Conservation (phyloP, 331 rosid genomes). For the Rhamnella rubrinervis region DNA sequence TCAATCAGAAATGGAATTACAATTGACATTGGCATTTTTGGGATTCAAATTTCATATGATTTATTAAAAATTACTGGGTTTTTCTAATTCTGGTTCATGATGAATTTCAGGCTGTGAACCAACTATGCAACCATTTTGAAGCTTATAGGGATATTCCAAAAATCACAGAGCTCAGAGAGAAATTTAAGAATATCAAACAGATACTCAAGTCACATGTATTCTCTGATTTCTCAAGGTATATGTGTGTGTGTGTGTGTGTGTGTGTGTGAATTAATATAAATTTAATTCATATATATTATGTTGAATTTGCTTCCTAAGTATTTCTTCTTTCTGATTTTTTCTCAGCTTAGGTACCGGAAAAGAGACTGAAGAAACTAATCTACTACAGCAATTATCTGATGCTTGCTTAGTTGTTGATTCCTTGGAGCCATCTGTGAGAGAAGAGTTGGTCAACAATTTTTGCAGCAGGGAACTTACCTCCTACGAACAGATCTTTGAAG, state of each 20-base stretch:
- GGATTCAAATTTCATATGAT: background rate
- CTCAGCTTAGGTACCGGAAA: slow-evolving; percentile 99
- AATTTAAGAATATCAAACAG: slow-evolving; percentile 96
- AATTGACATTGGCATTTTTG: background rate
- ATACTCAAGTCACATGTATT: slow-evolving; percentile 94
- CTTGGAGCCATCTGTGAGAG: slow-evolving; percentile 95
- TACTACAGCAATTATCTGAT: slow-evolving; percentile 90
- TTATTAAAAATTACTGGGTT: background rate
- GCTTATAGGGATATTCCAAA: slow-evolving; percentile 96
- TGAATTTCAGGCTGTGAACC: slow-evolving; percentile 92
- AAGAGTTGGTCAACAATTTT: slow-evolving; percentile 94
- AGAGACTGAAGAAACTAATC: slow-evolving; percentile 89
- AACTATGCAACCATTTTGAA: slow-evolving; percentile 94
- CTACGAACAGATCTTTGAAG: slow-evolving; percentile 97
- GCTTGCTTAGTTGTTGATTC: slow-evolving; percentile 99
- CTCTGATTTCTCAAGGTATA: slow-evolving; percentile 94
- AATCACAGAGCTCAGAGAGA: slow-evolving; percentile 97
- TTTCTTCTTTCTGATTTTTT: slow-evolving; percentile 40
- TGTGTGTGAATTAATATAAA: too few relatives aligned
- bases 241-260: background rate
- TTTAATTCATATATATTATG: too few relatives aligned
- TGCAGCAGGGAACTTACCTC: slow-evolving; percentile 97
- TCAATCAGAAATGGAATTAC: too few relatives aligned
- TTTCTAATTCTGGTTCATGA: slow-evolving; percentile 28
- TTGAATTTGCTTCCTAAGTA: background rate